Percentiles rank a stretch among this genome's conserved stretches.
These are phyloP conservation scores for Irineochytrium annulatum DNA, from an alignment of 192 early-diverging fungal species.

Conservation along the genomic window DNA sequence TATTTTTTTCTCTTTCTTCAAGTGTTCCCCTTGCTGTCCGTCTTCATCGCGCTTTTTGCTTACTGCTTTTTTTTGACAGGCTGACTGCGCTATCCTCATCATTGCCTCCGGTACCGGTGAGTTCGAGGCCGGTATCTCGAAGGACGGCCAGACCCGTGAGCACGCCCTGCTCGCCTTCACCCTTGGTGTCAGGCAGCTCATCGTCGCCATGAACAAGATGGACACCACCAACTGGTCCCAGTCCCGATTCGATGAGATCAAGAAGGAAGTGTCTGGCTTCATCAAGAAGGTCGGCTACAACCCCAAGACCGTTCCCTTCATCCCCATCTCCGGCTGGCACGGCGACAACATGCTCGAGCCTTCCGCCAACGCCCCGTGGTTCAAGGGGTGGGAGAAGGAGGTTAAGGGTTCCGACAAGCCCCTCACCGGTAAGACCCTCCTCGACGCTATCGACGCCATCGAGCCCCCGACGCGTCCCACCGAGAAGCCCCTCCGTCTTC, in stretches of 20 bases:
- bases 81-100: slow-evolving; percentile 95
- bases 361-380: slow-evolving; percentile 90
- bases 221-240: slow-evolving; percentile 92
- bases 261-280: slow-evolving; percentile 89
- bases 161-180: slow-evolving; percentile 97
- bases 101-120: slow-evolving; percentile 87
- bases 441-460: slow-evolving; percentile 90
- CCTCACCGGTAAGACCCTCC: slow-evolving; percentile 68
- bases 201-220: slow-evolving; percentile 99
- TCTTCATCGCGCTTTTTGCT: slow-evolving; percentile 3
- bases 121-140: slow-evolving; percentile 97
- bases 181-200: slow-evolving; percentile 96
- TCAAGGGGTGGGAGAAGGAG: slow-evolving; percentile 92
- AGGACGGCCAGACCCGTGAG: slow-evolving; percentile 98
- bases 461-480: slow-evolving; percentile 84
- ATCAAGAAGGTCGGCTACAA: slow-evolving; percentile 96
- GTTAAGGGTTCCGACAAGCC: slow-evolving; percentile 61
- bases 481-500: slow-evolving; percentile 93
- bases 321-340: slow-evolving; percentile 96
- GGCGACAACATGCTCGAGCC: slow-evolving; percentile 97
- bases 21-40: neutral
- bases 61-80: slow-evolving; percentile 42
- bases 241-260: slow-evolving; percentile 90
- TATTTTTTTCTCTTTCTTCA: neutral
- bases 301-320: slow-evolving; percentile 84